Conservation (phyloP, 1,139 yeast species). For the Yamadazyma epiphylla region DNA sequence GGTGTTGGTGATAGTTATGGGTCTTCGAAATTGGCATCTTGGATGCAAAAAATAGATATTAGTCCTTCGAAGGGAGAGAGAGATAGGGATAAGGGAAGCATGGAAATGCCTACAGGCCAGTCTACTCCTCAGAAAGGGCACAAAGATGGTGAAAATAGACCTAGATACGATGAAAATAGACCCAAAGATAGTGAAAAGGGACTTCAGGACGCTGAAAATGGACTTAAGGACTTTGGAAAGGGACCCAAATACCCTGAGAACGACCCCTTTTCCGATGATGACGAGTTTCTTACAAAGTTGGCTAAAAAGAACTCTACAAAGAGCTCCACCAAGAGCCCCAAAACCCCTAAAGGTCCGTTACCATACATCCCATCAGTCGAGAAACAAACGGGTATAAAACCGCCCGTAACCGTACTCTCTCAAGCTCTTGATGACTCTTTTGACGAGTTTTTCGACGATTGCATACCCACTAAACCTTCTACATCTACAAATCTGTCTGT, state of each 20-base stretch:
- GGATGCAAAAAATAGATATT: neutral
- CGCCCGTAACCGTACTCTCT: no score
- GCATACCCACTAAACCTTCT: no score
- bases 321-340: no score
- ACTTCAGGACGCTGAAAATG: neutral
- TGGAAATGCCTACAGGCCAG: neutral
- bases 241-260: neutral
- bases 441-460: no score
- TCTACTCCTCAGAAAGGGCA: neutral
- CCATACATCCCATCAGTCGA: no score
- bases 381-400: no score
- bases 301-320: constrained; percentile 5
- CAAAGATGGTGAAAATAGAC: neutral
- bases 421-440: no score
- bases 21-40: neutral
- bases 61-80: neutral
- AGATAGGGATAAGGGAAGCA: no score
- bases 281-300: constrained; percentile 17
- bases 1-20: constrained; percentile 15
- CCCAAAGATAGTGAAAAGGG: neutral
- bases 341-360: no score
- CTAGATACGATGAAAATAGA: neutral
- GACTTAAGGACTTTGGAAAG: neutral
- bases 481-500: no score
- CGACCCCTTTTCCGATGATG: constrained; percentile 30